Base-by-base conservation (phyloP, 805 yeast species). In the Wickerhamomyces bovis region DNA sequence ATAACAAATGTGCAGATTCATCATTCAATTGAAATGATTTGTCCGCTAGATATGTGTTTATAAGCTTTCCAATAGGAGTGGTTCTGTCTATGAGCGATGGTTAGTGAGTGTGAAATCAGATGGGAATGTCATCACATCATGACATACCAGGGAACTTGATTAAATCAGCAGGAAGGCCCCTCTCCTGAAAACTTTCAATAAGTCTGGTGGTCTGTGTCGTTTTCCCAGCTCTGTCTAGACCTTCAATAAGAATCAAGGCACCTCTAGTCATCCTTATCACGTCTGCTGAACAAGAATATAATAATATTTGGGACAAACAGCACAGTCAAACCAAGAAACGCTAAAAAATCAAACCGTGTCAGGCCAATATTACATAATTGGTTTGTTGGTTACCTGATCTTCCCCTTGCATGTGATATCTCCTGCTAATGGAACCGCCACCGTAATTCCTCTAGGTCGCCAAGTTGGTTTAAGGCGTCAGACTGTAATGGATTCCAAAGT, bases 221-320 rank as follows among this genome's bases (percentile, higher is more conserved):
- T 59, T 94, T 94, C 0, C 99, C 99, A 0, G 97, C 84, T 43
- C 99, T 69, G 59, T 94, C 99, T 1, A 94, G 76, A 0, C 99
- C 99, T 65, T 94, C 99, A 2, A 94, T 73, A 1, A 89, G 76
- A 20, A 94, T 83, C 35, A 94, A 68, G 41, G 76, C 73, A 2
- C 97, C 98, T 51, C 97, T 51, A 5, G 48, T 39, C 62, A 55
- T 57, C 20, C 22, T 39, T 5, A 3, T 28, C 4, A 28, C n/a
- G 4, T 12, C 31, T 10, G 11, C 8, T 16, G 19, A 25, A 36
- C 19, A n/a, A 33, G n/a, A n/a, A n/a, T n/a, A n/a, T n/a, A n/a
- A n/a, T n/a, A n/a, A n/a, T n/a, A n/a, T n/a, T 8, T 12, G 19
- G 7, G 18, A 6, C 15, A 7, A 25, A 25, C 19, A 38, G 23